Evolutionary conservation across 768 basidiomycete species (phyloP).

Genomic region (Lentinula sp.): DNA sequence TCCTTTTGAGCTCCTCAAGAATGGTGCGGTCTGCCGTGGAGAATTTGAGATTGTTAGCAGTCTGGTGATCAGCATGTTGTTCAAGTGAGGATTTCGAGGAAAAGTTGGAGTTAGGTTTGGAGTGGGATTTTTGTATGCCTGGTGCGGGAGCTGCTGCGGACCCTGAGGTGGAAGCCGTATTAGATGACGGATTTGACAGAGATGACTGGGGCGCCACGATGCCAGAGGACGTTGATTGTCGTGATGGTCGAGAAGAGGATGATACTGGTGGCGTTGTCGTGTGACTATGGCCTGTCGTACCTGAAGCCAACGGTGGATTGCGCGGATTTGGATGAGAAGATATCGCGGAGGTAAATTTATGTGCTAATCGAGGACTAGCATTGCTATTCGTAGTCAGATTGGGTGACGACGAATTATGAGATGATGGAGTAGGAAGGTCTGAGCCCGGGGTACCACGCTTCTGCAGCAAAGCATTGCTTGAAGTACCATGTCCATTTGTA

Average conservation of each 20-base stretch:
- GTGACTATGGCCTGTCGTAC: neutral
- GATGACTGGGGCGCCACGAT: neutral
- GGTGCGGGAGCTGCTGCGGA: slow-evolving; percentile 1
- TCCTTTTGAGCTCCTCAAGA: slow-evolving; percentile 48
- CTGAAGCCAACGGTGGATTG: neutral
- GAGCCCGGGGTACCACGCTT: neutral
- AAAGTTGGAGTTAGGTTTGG: slow-evolving; percentile 6
- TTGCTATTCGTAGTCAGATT: neutral
- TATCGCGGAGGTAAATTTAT: neutral
- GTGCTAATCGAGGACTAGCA: neutral
- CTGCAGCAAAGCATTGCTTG: neutral
- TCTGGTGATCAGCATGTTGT: neutral
- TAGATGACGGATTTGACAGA: neutral
- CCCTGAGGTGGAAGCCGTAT: neutral
- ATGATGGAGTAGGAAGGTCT: neutral
- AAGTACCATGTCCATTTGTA: neutral
- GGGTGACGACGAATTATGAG: neutral
- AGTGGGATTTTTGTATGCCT: neutral
- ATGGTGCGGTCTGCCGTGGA: slow-evolving; percentile 61
- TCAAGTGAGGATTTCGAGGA: neutral
- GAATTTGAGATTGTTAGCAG: slow-evolving; percentile 30
- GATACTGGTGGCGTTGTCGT: slow-evolving; percentile 1
- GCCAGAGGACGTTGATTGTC: neutral
- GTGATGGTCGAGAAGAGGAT: neutral
- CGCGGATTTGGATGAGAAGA: neutral